These are phyloP conservation scores for Rosellinia necatrix DNA, from an alignment of 2,329 filamentous ascomycete genomes.

Conservation along the genomic window DNA sequence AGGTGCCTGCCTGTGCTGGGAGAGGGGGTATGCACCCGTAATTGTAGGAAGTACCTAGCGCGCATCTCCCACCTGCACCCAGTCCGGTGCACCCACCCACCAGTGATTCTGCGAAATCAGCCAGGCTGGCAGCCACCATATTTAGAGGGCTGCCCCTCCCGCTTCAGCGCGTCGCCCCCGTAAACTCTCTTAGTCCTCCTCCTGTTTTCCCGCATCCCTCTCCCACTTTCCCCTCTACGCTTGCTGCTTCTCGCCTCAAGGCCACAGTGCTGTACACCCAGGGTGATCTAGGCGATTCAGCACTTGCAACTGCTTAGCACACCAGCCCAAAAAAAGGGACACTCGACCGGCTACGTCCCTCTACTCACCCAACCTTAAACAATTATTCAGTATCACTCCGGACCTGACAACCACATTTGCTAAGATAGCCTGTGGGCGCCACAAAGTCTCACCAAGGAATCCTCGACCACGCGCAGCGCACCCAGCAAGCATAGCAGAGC, in stretches of 20 bases:
- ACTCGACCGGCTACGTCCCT: too few species aligned
- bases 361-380: not conserved
- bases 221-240: conserved; percentile 19
- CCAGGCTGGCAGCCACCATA: conserved; percentile 32
- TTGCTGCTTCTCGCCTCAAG: conserved; percentile 10
- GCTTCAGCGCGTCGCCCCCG: conserved; percentile 32
- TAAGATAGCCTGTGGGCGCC: conserved; percentile 29
- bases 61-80: conserved; percentile 17
- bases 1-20: too few species aligned
- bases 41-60: too few species aligned
- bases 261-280: conserved; percentile 17
- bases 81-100: conserved; percentile 28
- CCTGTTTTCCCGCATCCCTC: conserved; percentile 25
- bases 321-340: too few species aligned
- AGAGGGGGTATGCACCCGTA: not conserved
- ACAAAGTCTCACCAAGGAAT: conserved; percentile 26
- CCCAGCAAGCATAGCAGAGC: conserved; percentile 1
- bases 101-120: conserved; percentile 39
- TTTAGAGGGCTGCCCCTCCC: conserved; percentile 39
- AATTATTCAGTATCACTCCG: conserved; percentile 1
- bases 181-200: conserved; percentile 36
- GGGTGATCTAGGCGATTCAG: conserved; percentile 16
- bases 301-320: conserved; percentile 2
- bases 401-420: conserved; percentile 18
- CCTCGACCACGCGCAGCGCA: conserved; percentile 4